Conservation (phyloP, 2,329 filamentous ascomycete species). For the Mycogone perniciosa region DNA sequence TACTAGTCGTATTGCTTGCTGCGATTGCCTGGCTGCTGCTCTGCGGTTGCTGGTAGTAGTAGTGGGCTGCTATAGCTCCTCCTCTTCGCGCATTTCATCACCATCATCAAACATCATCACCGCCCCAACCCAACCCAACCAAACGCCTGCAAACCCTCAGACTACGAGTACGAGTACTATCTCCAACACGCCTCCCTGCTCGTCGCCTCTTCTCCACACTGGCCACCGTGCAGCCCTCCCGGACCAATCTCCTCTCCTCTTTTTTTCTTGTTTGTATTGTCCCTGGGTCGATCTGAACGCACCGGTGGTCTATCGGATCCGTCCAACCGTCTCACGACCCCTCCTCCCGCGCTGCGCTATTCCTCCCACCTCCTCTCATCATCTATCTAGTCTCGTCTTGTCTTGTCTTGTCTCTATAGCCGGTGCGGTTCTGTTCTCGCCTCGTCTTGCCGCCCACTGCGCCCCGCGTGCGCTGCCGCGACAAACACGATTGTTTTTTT, state of each 20-base stretch:
- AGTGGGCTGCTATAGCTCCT: no score
- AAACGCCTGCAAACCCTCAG: not conserved
- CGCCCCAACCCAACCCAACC: not conserved
- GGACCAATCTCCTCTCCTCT: slow-evolving; percentile 1
- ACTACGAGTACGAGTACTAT: not conserved
- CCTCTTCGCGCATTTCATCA: not conserved
- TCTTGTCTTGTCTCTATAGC: not conserved
- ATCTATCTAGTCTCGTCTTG: slow-evolving; percentile 9
- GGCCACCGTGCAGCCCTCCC: slow-evolving; percentile 7
- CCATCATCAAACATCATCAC: slow-evolving; percentile 1
- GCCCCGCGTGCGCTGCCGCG: slow-evolving; percentile 6
- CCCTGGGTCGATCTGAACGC: slow-evolving; percentile 7
- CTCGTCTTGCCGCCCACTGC: slow-evolving; percentile 2
- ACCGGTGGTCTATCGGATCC: not conserved
- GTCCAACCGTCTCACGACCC: slow-evolving; percentile 10
- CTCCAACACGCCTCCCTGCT: slow-evolving; percentile 2
- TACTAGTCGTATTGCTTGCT: no score
- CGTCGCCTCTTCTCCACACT: slow-evolving; percentile 7
- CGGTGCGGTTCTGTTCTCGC: slow-evolving; percentile 1
- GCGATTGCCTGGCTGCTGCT: no score
- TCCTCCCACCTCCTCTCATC: slow-evolving; percentile 4
- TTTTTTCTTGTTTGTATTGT: slow-evolving; percentile 8
- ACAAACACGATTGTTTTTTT: not conserved
- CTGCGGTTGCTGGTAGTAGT: no score
- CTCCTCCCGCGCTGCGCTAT: slow-evolving; percentile 5